Percentiles rank a stretch among this genome's conserved stretches.
Evolutionary conservation across 768 basidiomycete genomes (phyloP).

Genomic region (Russula sp.): DNA sequence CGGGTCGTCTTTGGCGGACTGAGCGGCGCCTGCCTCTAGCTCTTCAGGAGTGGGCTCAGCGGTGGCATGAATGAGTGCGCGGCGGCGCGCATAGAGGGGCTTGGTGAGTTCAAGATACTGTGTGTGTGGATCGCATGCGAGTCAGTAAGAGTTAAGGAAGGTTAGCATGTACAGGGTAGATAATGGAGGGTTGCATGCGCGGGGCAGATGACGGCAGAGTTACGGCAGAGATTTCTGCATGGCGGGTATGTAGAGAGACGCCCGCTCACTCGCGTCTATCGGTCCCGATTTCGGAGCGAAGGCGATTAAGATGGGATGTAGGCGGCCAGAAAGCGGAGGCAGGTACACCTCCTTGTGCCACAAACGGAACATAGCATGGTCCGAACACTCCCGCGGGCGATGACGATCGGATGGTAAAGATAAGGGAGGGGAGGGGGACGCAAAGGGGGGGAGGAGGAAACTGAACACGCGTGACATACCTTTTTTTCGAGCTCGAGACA

Average conservation of each 20-base stretch:
- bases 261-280: slow-evolving; percentile 1
- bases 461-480: slow-evolving; percentile 39
- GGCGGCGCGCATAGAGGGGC: slow-evolving; percentile 84
- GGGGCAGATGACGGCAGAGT: slow-evolving; percentile 5
- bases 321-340: neutral
- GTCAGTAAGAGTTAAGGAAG: neutral
- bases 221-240: slow-evolving; percentile 8
- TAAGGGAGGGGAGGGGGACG: neutral
- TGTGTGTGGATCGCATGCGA: neutral
- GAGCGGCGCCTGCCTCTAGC: slow-evolving; percentile 70
- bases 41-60: slow-evolving; percentile 72
- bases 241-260: neutral
- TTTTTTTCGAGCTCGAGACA: slow-evolving; percentile 95
- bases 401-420: neutral
- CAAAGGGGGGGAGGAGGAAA: neutral
- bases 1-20: slow-evolving; percentile 69
- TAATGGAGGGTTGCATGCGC: neutral
- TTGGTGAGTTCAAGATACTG: slow-evolving; percentile 72
- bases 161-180: neutral
- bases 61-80: slow-evolving; percentile 75
- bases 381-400: neutral
- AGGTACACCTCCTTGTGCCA: neutral
- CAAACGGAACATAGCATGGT: neutral
- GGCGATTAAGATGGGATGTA: neutral
- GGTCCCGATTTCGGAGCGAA: slow-evolving; percentile 15